phyloP scores from a whole-genome alignment of 1,284 basidiomycete genomes.

The Leccinum pachyderme region DNA sequence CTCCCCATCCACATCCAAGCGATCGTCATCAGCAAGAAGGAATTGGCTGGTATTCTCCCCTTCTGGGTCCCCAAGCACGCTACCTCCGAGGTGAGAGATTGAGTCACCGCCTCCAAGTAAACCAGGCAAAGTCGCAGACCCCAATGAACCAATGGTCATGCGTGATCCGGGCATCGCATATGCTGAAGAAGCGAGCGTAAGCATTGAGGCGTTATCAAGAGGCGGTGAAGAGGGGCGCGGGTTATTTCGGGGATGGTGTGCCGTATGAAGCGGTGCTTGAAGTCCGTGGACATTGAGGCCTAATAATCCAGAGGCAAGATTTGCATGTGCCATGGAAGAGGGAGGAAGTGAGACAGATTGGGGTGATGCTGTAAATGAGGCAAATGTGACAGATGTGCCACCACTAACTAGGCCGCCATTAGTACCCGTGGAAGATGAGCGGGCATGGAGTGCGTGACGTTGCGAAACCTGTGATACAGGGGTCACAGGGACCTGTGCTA shows the following conservation, averaged over 20 bases:
- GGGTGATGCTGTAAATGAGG: conserved; percentile 55
- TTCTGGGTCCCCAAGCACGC: conserved; percentile 47
- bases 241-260: conserved; percentile 93
- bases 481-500: conserved; percentile 78
- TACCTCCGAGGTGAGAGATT: conserved; percentile 64
- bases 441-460: conserved; percentile 54
- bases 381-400: conserved; percentile 67
- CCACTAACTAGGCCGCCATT: conserved; percentile 41
- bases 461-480: conserved; percentile 44
- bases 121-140: conserved; percentile 50
- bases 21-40: conserved; percentile 58
- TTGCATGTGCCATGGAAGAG: conserved; percentile 39
- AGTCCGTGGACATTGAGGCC: conserved; percentile 34
- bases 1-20: conserved; percentile 49
- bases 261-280: conserved; percentile 85
- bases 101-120: conserved; percentile 58
- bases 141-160: conserved; percentile 39
- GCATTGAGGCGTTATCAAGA: conserved; percentile 85
- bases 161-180: conserved; percentile 66
- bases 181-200: conserved; percentile 91
- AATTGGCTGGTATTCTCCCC: conserved; percentile 69
- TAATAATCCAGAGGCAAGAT: conserved; percentile 22
- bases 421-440: conserved; percentile 56
- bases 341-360: conserved; percentile 47
- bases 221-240: conserved; percentile 89